A percentile compares a stretch with the other conserved stretches of the same genome.
Conservation (phyloP, 495 filamentous ascomycete genomes). For the Pyrenula massariospora region DNA sequence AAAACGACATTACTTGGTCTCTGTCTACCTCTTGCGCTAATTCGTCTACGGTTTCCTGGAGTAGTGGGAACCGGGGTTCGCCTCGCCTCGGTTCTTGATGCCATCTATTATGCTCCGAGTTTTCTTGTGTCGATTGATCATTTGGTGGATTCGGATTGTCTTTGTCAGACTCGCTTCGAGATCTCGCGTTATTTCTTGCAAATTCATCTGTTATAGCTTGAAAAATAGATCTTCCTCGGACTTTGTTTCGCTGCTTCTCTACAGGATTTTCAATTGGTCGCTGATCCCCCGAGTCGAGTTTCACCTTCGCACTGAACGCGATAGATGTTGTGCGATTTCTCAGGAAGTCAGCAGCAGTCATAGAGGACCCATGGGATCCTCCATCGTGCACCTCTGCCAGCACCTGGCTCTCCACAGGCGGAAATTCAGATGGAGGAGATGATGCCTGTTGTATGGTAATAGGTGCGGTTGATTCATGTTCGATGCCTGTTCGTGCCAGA, state of each 20-base stretch:
- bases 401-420: background rate
- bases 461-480: background rate
- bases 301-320: constrained; percentile 26
- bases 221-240: constrained; percentile 1
- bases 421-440: background rate
- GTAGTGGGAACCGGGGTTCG: constrained; percentile 9
- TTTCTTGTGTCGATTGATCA: background rate
- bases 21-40: constrained; percentile 8
- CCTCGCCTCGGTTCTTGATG: constrained; percentile 9
- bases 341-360: constrained; percentile 1
- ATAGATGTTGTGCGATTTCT: constrained; percentile 20
- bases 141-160: constrained; percentile 2
- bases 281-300: constrained; percentile 21
- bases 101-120: constrained; percentile 7
- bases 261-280: constrained; percentile 18
- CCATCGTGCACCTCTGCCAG: background rate
- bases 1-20: constrained; percentile 28
- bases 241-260: constrained; percentile 10
- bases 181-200: constrained; percentile 1
- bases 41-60: constrained; percentile 14
- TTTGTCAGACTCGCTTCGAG: constrained; percentile 8
- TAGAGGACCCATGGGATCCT: background rate
- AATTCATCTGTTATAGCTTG: constrained; percentile 5
- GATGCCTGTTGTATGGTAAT: background rate
- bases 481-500: background rate